These are phyloP conservation scores for Neopestalotiopsis rosae DNA, from an alignment of 2,329 filamentous ascomycete species.

Conservation along the genomic window DNA sequence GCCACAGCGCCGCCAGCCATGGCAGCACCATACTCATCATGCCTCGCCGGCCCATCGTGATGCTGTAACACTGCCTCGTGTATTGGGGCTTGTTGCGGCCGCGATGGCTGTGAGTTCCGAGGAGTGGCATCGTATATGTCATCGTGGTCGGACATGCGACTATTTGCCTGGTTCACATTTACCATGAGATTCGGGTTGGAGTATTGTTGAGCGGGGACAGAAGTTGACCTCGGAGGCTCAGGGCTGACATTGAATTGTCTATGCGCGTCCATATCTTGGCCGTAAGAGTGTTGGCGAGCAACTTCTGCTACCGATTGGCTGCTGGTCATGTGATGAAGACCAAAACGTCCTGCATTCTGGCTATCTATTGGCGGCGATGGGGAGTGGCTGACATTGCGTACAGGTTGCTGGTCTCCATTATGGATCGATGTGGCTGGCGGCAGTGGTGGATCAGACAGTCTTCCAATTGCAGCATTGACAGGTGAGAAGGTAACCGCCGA, in stretches of 20 bases:
- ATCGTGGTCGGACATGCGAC: slow-evolving; percentile 24
- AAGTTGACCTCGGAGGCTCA: slow-evolving; percentile 25
- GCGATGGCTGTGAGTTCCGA: slow-evolving; percentile 18
- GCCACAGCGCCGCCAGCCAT: slow-evolving; percentile 17
- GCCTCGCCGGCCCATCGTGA: background rate
- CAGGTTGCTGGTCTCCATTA: slow-evolving; percentile 7
- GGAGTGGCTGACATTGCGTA: slow-evolving; percentile 18
- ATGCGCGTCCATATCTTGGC: slow-evolving; percentile 24
- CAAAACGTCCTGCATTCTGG: background rate
- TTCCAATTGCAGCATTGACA: slow-evolving; percentile 17
- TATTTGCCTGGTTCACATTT: slow-evolving; percentile 34
- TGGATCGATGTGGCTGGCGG: slow-evolving; percentile 2
- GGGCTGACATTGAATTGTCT: slow-evolving; percentile 32
- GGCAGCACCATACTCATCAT: slow-evolving; percentile 21
- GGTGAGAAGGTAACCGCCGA: slow-evolving; percentile 20
- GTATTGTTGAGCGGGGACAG: slow-evolving; percentile 25
- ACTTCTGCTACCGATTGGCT: slow-evolving; percentile 17
- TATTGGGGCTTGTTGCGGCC: background rate
- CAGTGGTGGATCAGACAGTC: slow-evolving; percentile 13
- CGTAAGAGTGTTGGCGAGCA: slow-evolving; percentile 25
- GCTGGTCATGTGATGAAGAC: slow-evolving; percentile 3
- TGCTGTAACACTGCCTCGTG: background rate
- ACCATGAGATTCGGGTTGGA: slow-evolving; percentile 33
- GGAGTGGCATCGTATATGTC: slow-evolving; percentile 39
- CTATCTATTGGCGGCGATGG: slow-evolving; percentile 14